Conservation (phyloP, 2,329 filamentous ascomycete genomes). For the Fusarium sp. region DNA sequence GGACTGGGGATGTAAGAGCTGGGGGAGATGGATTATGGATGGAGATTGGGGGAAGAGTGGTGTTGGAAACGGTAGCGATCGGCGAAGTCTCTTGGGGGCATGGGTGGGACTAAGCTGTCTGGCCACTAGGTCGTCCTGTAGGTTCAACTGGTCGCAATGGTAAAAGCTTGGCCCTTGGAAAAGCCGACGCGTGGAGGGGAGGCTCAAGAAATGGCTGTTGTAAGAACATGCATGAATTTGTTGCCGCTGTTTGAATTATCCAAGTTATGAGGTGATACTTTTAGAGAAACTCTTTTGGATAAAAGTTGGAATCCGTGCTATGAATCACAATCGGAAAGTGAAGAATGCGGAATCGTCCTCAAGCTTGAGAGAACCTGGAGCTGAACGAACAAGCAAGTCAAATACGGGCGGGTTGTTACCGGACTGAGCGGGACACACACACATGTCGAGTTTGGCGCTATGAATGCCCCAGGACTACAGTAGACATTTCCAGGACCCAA, state of each 20-base stretch:
- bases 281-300: not conserved
- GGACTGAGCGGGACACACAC: not conserved
- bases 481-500: not conserved
- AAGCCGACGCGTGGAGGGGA: conserved; percentile 22
- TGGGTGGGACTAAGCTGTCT: conserved; percentile 25
- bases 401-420: not conserved
- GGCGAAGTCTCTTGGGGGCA: conserved; percentile 27
- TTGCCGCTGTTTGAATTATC: not conserved
- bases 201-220: conserved; percentile 6
- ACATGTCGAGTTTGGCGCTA: not conserved
- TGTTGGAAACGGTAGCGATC: conserved; percentile 39
- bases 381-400: not conserved
- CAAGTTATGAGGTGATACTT: not conserved
- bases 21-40: conserved; percentile 27
- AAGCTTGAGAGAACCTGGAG: not conserved
- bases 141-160: conserved; percentile 12
- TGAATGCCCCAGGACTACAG: not conserved
- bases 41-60: conserved; percentile 33
- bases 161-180: conserved; percentile 33
- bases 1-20: conserved; percentile 35
- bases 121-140: conserved; percentile 6
- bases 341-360: not conserved
- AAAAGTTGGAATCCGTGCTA: not conserved
- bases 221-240: not conserved
- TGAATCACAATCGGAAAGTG: not conserved